Evolutionary conservation across 2,329 filamentous ascomycete species (phyloP).

Genomic region (Xylaria sp.): DNA sequence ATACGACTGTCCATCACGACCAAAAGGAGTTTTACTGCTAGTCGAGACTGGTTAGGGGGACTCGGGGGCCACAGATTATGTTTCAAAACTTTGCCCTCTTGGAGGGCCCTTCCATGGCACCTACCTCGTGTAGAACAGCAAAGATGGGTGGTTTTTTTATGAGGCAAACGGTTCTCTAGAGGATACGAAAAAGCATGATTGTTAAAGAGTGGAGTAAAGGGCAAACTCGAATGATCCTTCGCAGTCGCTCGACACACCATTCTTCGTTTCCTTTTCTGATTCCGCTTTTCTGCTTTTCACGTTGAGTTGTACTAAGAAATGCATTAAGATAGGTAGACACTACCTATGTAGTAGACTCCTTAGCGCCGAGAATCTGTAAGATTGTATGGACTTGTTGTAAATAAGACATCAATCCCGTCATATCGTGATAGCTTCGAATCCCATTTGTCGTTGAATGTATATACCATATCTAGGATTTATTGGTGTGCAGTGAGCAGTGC

Average conservation of each 20-base stretch:
- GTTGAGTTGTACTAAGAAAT: slow-evolving; percentile 16
- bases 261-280: neutral
- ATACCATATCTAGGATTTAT: neutral
- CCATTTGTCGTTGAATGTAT: neutral
- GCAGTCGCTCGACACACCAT: slow-evolving; percentile 3
- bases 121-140: slow-evolving; percentile 36
- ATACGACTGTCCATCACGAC: slow-evolving; percentile 40
- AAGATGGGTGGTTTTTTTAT: slow-evolving; percentile 26
- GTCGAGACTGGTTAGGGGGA: slow-evolving; percentile 29
- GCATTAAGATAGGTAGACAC: slow-evolving; percentile 19
- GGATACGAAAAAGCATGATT: slow-evolving; percentile 35
- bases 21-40: slow-evolving; percentile 30
- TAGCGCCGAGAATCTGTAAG: slow-evolving; percentile 18
- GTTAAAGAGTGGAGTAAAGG: slow-evolving; percentile 22
- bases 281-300: slow-evolving; percentile 9
- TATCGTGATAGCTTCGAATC: neutral
- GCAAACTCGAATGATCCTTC: slow-evolving; percentile 9
- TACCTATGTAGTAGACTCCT: slow-evolving; percentile 13
- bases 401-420: slow-evolving; percentile 1
- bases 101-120: slow-evolving; percentile 23
- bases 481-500: neutral
- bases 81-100: slow-evolving; percentile 26
- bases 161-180: slow-evolving; percentile 27
- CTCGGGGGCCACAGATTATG: slow-evolving; percentile 32
- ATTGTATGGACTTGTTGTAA: slow-evolving; percentile 3